Conservation (phyloP, 257 asterid species). For the Solanum virginianum region DNA sequence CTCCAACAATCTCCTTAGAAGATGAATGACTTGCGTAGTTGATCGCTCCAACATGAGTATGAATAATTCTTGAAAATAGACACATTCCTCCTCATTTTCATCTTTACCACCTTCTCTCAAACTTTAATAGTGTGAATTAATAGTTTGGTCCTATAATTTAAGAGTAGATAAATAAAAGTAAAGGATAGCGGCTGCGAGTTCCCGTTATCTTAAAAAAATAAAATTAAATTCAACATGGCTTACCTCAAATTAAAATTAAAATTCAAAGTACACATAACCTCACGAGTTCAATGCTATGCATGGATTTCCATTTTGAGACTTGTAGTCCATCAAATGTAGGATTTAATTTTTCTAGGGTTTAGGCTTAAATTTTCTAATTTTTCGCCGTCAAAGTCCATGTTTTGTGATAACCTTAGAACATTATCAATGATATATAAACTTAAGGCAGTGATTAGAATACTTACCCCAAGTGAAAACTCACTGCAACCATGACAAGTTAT, state of each 20-base stretch:
- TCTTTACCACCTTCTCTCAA: neutral
- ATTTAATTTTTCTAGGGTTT: neutral
- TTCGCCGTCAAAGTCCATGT: neutral
- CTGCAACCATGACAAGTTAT: neutral
- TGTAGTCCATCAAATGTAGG: neutral
- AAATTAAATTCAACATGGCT: neutral
- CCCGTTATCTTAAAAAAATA: neutral
- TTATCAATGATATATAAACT: neutral
- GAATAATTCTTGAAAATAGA: neutral
- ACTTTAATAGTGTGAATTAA: neutral
- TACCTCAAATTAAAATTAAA: neutral
- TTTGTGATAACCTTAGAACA: neutral
- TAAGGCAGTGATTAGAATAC: neutral
- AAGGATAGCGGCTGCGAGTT: too few species aligned
- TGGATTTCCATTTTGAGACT: neutral
- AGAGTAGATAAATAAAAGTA: neutral
- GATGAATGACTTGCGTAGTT: neutral
- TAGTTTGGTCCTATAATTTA: neutral
- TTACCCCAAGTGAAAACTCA: neutral
- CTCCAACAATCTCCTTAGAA: neutral
- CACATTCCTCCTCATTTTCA: neutral
- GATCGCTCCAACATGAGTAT: neutral
- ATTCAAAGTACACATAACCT: neutral
- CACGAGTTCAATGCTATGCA: neutral
- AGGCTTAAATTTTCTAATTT: neutral